Conservation (phyloP, 2,329 filamentous ascomycete species). For the Penicillium expansum region DNA sequence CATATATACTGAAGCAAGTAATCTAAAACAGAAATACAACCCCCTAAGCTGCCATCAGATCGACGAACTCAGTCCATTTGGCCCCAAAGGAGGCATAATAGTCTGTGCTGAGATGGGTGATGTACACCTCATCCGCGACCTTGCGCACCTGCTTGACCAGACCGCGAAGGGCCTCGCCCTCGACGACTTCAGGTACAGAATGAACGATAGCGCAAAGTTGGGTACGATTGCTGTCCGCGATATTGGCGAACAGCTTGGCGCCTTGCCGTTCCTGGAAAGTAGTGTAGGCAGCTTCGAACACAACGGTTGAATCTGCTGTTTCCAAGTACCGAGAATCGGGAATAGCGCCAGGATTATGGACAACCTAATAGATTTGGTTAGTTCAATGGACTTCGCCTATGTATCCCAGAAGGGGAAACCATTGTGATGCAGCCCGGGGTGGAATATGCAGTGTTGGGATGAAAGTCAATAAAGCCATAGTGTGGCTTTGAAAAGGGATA, state of each 20-base stretch:
- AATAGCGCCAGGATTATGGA: slow-evolving; percentile 49
- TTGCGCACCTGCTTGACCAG: slow-evolving; percentile 37
- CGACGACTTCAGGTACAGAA: slow-evolving; percentile 35
- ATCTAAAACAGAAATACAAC: not conserved
- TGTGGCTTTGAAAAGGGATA: not conserved
- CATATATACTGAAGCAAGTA: not conserved
- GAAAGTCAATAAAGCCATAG: not conserved
- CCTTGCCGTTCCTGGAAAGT: slow-evolving; percentile 37
- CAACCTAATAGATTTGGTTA: slow-evolving; percentile 30
- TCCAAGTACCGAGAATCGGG: slow-evolving; percentile 42
- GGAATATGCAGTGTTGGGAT: not conserved
- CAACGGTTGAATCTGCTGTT: slow-evolving; percentile 46
- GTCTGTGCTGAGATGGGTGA: slow-evolving; percentile 40
- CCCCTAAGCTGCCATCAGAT: slow-evolving; percentile 29
- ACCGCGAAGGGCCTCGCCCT: slow-evolving; percentile 29
- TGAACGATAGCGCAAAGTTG: slow-evolving; percentile 40
- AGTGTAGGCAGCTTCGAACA: slow-evolving; percentile 46
- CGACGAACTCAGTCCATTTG: slow-evolving; percentile 40
- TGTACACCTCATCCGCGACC: slow-evolving; percentile 40
- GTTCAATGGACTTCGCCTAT: slow-evolving; percentile 7
- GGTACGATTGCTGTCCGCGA: slow-evolving; percentile 33
- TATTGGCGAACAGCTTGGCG: slow-evolving; percentile 32
- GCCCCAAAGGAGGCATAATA: slow-evolving; percentile 44
- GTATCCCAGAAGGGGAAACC: slow-evolving; percentile 3
- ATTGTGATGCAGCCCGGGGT: not conserved